phyloP scores from a whole-genome alignment of 1,284 basidiomycete genomes.

The Ustilago bromivora region DNA sequence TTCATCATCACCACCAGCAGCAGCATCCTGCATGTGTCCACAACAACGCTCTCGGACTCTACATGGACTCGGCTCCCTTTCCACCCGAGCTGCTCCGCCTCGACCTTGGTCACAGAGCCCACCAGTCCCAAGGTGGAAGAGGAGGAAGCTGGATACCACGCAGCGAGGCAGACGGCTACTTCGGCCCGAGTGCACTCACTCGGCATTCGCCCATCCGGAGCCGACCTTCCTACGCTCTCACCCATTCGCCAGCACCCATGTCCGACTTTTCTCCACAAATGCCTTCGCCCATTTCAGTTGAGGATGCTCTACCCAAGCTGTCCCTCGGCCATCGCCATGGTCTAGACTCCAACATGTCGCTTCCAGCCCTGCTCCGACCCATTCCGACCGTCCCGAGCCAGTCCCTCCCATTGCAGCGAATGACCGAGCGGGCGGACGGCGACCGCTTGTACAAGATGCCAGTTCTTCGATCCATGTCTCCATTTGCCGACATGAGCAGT shows the following conservation, averaged over 20 bases:
- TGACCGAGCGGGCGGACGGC: neutral
- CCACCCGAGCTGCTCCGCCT: conserved; percentile 18
- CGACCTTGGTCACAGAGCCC: neutral
- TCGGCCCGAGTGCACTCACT: neutral
- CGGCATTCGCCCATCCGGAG: neutral
- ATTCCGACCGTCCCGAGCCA: neutral
- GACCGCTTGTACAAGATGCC: conserved; percentile 47
- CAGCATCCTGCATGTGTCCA: neutral
- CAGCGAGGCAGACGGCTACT: conserved; percentile 20
- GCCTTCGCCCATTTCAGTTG: conserved; percentile 18
- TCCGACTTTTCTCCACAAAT: conserved; percentile 12
- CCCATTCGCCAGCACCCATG: conserved; percentile 18
- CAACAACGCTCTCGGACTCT: conserved; percentile 33
- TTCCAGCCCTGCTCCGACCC: conserved; percentile 15
- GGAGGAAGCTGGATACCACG: conserved; percentile 9
- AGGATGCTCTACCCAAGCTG: conserved; percentile 21
- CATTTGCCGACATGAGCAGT: conserved; percentile 43
- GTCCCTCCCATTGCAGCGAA: neutral
- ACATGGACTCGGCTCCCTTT: conserved; percentile 22
- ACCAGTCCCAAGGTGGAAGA: neutral
- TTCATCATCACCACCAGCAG: neutral
- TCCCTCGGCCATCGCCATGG: conserved; percentile 21
- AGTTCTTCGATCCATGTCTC: conserved; percentile 37
- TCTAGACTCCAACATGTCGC: conserved; percentile 7
- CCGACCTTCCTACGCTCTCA: neutral